Evolutionary conservation across 495 filamentous ascomycete genomes (phyloP).

Genomic region (Corynascus novoguineensis): DNA sequence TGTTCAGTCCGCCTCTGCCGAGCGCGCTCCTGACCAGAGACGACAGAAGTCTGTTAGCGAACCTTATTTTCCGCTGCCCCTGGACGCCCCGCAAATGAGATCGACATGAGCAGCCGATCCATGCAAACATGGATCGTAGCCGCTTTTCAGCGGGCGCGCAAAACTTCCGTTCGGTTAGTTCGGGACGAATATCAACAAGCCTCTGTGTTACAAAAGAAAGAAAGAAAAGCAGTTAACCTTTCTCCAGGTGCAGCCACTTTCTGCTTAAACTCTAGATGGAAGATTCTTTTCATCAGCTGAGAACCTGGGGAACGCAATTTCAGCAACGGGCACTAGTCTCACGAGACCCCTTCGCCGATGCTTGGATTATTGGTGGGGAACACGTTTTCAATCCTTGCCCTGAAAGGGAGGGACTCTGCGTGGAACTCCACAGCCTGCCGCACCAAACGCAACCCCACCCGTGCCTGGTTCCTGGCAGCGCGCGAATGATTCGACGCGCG

Average conservation of each 20-base stretch:
- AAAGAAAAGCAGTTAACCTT: no score
- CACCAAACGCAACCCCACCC: neutral
- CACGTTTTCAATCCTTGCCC: neutral
- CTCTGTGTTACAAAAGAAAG: no score
- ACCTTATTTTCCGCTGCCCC: slow-evolving; percentile 8
- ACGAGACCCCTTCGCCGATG: neutral
- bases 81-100: slow-evolving; percentile 9
- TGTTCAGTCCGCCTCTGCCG: neutral
- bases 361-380: neutral
- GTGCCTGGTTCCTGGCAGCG: slow-evolving; percentile 1
- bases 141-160: neutral
- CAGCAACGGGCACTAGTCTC: neutral
- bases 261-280: neutral
- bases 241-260: neutral
- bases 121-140: slow-evolving; percentile 6
- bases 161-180: neutral
- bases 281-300: neutral
- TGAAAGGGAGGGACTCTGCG: neutral
- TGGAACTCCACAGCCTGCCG: neutral
- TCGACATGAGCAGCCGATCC: slow-evolving; percentile 10
- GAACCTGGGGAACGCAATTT: neutral
- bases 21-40: neutral
- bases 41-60: neutral
- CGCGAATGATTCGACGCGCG: neutral
- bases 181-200: neutral